Evolutionary conservation across 1,284 basidiomycete species (phyloP).

Genomic region (Rhodotorula sp.): DNA sequence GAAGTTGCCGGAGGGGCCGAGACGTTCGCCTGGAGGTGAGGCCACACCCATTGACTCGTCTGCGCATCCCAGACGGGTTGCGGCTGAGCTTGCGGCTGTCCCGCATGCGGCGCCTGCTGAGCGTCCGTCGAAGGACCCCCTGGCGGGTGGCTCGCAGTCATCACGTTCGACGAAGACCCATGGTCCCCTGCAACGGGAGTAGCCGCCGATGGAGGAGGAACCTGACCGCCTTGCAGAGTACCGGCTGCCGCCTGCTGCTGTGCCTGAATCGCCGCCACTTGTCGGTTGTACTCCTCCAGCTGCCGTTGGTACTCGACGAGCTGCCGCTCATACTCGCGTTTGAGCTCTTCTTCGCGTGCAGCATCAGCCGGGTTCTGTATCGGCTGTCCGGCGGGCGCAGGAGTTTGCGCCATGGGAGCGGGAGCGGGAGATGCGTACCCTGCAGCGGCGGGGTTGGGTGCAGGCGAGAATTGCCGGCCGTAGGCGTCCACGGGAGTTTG

Average conservation of each 20-base stretch:
- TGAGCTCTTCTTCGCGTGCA: slow-evolving; percentile 23
- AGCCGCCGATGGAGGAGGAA: not conserved
- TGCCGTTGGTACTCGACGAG: slow-evolving; percentile 32
- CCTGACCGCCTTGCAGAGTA: not conserved
- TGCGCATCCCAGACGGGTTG: slow-evolving; percentile 36
- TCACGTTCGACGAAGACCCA: not conserved
- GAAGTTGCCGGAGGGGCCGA: not conserved
- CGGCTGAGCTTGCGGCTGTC: slow-evolving; percentile 1
- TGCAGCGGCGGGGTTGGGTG: not conserved
- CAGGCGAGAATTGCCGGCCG: not conserved
- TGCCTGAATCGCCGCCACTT: slow-evolving; percentile 16
- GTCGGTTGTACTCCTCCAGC: slow-evolving; percentile 31
- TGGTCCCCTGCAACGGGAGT: not conserved
- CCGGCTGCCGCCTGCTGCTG: not conserved
- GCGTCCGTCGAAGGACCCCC: not conserved
- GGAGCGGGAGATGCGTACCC: not conserved
- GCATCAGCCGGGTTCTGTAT: too few species aligned
- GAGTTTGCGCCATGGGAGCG: not conserved
- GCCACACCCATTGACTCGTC: slow-evolving; percentile 27
- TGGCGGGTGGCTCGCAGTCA: not conserved
- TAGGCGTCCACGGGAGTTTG: slow-evolving; percentile 5
- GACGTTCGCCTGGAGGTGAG: not conserved
- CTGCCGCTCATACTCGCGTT: slow-evolving; percentile 32
- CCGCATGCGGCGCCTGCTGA: not conserved
- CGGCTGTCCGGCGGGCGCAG: not conserved